Conservation (phyloP, 257 asterid species). For the Prunella vulgaris region DNA sequence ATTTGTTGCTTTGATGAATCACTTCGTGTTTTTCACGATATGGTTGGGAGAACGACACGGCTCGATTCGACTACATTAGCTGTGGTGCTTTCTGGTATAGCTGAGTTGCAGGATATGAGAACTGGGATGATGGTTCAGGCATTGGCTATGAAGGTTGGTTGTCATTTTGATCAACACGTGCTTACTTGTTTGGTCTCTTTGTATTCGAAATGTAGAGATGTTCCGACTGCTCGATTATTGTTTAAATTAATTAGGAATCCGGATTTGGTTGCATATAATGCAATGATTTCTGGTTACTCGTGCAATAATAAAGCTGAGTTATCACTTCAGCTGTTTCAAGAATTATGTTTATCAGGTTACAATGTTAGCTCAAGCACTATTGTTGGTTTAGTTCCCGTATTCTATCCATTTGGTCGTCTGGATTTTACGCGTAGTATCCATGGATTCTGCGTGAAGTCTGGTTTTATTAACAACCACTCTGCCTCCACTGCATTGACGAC, state of each 20-base stretch:
- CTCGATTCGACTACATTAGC: slow-evolving; percentile 73
- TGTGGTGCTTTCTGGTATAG: slow-evolving; percentile 56
- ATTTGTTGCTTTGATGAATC: slow-evolving; percentile 54
- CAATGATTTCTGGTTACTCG: slow-evolving; percentile 70
- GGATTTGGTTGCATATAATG: slow-evolving; percentile 69
- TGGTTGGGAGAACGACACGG: slow-evolving; percentile 40
- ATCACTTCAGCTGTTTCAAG: slow-evolving; percentile 53
- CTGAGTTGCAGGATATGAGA: slow-evolving; percentile 72
- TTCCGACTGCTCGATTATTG: slow-evolving; percentile 45
- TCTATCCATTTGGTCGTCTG: slow-evolving; percentile 66
- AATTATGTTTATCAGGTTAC: slow-evolving; percentile 44
- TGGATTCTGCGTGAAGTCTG: slow-evolving; percentile 54
- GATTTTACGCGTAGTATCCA: slow-evolving; percentile 51
- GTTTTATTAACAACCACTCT: slow-evolving; percentile 42
- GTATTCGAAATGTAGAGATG: slow-evolving; percentile 77
- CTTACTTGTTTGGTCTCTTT: slow-evolving; percentile 70
- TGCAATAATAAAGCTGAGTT: slow-evolving; percentile 40
- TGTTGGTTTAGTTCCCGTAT: slow-evolving; percentile 74
- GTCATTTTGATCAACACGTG: slow-evolving; percentile 53
- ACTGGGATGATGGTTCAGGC: slow-evolving; percentile 71
- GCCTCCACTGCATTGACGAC: slow-evolving; percentile 79
- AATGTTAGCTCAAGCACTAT: slow-evolving; percentile 62
- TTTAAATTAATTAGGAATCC: slow-evolving; percentile 55
- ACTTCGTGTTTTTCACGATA: slow-evolving; percentile 25
- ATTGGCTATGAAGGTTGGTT: slow-evolving; percentile 64